Evolutionary conservation across 257 asterid genomes (phyloP), one percentile per base, ranked within the genome.

Genomic region (Mitragyna speciosa): DNA sequence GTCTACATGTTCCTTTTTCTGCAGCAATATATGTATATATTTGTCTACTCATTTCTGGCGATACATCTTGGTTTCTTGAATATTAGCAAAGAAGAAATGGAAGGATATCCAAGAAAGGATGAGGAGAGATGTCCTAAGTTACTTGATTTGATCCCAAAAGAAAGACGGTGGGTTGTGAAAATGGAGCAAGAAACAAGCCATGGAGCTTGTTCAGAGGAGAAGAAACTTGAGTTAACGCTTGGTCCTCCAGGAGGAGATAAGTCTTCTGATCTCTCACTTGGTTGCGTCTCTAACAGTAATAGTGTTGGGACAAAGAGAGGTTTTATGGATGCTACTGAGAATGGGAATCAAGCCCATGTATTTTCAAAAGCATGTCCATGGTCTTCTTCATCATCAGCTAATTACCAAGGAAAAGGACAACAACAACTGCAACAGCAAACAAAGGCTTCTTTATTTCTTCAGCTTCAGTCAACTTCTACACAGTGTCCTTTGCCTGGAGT

Each of bases 201-300:
- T 79, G 83, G 83, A 36, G 67, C 28, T 54, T 6, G 77, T 79
- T 77, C 90, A n/a, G 97, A 87, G 41, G 98, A 93, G 86, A 89
- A 81, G 74, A 91, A 88, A 86, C 96, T 96, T 12, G 96, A 92
- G 87, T 87, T 96, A 41, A 87, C 92, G 70, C 97, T 93, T 65
- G 96, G 93, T 75, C 99, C 99, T n/a, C 98, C 98, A 0, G 92
- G 70, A 81, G 86, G 78, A 72, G 72, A 72, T 26, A 61, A 81
- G 17, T 80, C 66, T 5, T 73, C 87, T 31, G 56, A 75, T 78
- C 82, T 68, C 12, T 76, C 86, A 64, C 82, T 80, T 75, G 83
- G 85, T 43, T 80, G 82, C 82, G 85, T 84, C 26, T 58, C 86
- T 16, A 78, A 83, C 78, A 78, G 33, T 68, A 78, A 52, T 10